Base-by-base conservation (phyloP, 495 filamentous ascomycete genomes). In the Rhizodiscina lignyota region DNA sequence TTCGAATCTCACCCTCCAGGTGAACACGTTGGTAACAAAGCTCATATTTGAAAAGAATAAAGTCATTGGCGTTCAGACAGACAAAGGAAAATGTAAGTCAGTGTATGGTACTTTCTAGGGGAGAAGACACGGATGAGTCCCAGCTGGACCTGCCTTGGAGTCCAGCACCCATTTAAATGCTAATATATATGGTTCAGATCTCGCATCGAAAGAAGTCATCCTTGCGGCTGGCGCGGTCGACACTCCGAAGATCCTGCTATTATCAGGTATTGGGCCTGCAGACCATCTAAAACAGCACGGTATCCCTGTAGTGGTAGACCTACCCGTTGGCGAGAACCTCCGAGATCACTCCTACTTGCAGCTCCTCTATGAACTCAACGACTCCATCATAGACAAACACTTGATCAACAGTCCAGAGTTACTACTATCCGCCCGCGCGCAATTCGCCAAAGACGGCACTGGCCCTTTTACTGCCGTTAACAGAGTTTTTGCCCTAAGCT, bases 1-100 rank as follows among this genome's bases (percentile, higher is more conserved):
- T 0, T 37, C 52, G 1, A 77, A 77, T 40, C 49, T 79, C 26
- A 64, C 59, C 0, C 49, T 75, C 18, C 6, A 62, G 28, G 66
- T 64, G 0, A 47, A 63, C 18, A 47, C 61, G 0, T 52, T 61
- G 0, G 70, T 74, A 3, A 56, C 59, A 26, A 56, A 60, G 4
- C 39, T 79, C 12, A 21, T 74, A 5, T 34, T 80, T 4, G 49
- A 70, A 15, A 65, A 55, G 0, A 65, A 61, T 21, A 66, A 45
- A 39, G 65, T 62, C 0, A 45, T 67, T 17, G 72, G 70, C 4
- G 68, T 77, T 36, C 58, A 52, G 51, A 52, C 42, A 20, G 59
- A 47, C 35, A 47, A 43, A 4, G 48, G 44, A 19, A 34, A 42
- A 26, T 57, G 58, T 61, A 47, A 41, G 42, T n/a, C n/a, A n/a